Percentiles rank a stretch among this genome's conserved stretches.
phyloP scores from a whole-genome alignment of 371 early-diverging fungal genomes.

The Apophysomyces ossiformis region DNA sequence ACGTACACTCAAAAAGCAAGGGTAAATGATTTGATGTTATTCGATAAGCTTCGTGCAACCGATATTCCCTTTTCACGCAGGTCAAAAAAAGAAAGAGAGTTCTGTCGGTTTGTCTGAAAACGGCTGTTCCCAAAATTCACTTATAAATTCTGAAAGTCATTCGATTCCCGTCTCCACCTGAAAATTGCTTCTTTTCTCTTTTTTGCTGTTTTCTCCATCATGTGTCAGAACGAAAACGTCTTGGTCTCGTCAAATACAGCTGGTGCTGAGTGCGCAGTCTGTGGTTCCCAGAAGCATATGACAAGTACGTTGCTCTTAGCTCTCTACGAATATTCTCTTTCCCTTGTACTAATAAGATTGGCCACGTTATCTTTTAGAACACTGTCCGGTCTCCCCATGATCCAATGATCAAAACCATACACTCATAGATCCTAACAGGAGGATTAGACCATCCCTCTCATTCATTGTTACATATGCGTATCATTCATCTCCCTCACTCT shows the following conservation, averaged over 20 bases:
- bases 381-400: slow-evolving; percentile 42
- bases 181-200: slow-evolving; percentile 10
- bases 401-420: slow-evolving; percentile 5
- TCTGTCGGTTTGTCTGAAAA: slow-evolving; percentile 7
- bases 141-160: slow-evolving; percentile 11
- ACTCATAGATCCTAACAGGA: not conserved
- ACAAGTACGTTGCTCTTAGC: slow-evolving; percentile 33
- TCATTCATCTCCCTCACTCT: slow-evolving; percentile 12
- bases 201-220: not conserved
- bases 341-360: not conserved
- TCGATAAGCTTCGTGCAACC: slow-evolving; percentile 7
- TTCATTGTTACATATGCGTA: slow-evolving; percentile 8
- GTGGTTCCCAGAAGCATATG: slow-evolving; percentile 42
- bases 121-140: slow-evolving; percentile 7
- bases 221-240: slow-evolving; percentile 4
- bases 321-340: not conserved
- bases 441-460: slow-evolving; percentile 9
- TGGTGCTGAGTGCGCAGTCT: slow-evolving; percentile 29
- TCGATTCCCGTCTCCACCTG: slow-evolving; percentile 11
- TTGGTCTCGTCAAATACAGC: slow-evolving; percentile 9
- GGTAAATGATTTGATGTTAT: not conserved
- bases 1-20: not conserved
- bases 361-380: slow-evolving; percentile 20
- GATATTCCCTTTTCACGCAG: not conserved
- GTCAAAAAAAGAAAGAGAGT: slow-evolving; percentile 1